These are phyloP conservation scores for Stephania yunnanensis DNA, from an alignment of 164 flowering plant genomes.

Conservation along the genomic window DNA sequence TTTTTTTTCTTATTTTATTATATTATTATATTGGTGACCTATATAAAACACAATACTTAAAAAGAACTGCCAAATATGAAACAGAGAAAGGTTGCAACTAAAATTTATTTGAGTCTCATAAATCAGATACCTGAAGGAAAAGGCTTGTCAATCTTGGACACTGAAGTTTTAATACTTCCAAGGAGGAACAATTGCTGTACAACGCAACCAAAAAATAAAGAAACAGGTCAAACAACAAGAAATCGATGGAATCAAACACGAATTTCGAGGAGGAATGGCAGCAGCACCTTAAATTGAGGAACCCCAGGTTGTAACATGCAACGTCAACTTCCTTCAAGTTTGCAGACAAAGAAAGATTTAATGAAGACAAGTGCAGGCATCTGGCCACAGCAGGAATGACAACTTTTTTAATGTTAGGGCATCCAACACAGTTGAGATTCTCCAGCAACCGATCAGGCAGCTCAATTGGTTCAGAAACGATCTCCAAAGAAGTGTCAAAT, in stretches of 20 bases:
- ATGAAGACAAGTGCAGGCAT: conserved; percentile 61
- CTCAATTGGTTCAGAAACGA: conserved; percentile 22
- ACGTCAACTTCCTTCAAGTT: conserved; percentile 86
- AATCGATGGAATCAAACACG: background rate
- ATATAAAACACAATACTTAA: background rate
- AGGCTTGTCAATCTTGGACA: conserved; percentile 87
- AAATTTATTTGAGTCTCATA: background rate
- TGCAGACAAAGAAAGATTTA: conserved; percentile 80
- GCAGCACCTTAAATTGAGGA: conserved; percentile 78
- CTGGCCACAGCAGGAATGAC: conserved; percentile 64
- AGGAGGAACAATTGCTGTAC: conserved; percentile 70
- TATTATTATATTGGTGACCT: background rate
- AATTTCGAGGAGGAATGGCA: background rate
- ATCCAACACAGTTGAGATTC: conserved; percentile 90
- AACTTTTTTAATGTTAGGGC: conserved; percentile 82
- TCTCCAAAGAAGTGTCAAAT: conserved; percentile 20
- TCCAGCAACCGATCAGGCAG: conserved; percentile 59
- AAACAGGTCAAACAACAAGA: conserved; percentile 1
- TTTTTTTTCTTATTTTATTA: too few relatives aligned
- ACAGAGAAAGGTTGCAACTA: background rate
- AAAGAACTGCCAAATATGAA: background rate
- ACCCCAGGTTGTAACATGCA: conserved; percentile 58
- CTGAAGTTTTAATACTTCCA: conserved; percentile 70
- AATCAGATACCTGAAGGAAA: conserved; percentile 78
- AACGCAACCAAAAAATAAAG: conserved; percentile 1